phyloP scores from a whole-genome alignment of 345 rosid genomes.

The Rhodomyrtus tomentosa region DNA sequence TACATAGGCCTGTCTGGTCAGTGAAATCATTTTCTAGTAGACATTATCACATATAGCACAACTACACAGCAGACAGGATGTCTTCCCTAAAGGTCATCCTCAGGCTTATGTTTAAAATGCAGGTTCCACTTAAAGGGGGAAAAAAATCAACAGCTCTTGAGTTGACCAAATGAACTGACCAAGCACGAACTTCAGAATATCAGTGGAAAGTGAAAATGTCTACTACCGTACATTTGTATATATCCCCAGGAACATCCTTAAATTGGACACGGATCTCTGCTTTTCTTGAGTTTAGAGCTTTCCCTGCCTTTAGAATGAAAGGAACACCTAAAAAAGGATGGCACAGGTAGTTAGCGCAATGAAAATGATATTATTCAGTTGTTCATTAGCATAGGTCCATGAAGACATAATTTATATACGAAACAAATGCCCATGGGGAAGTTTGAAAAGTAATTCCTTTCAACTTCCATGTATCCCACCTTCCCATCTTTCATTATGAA shows the following conservation, averaged over 20 bases:
- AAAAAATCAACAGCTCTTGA: neutral
- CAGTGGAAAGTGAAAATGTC: neutral
- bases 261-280: conserved; percentile 98
- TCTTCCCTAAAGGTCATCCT: neutral
- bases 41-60: neutral
- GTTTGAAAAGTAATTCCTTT: neutral
- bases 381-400: neutral
- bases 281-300: conserved; percentile 91
- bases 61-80: neutral
- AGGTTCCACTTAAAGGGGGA: neutral
- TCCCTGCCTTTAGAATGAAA: conserved; percentile 92
- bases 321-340: conserved; percentile 68
- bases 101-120: neutral
- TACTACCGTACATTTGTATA: conserved; percentile 56
- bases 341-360: neutral
- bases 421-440: neutral
- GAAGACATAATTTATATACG: neutral
- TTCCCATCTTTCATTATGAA: conserved; percentile 99
- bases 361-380: neutral
- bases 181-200: neutral
- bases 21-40: neutral
- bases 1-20: neutral
- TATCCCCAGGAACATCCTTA: conserved; percentile 98
- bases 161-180: neutral
- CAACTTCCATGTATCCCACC: conserved; percentile 29